Evolutionary conservation across 768 basidiomycete genomes (phyloP), one percentile per base, ranked within the genome.

Genomic region (Ramaria sp.): DNA sequence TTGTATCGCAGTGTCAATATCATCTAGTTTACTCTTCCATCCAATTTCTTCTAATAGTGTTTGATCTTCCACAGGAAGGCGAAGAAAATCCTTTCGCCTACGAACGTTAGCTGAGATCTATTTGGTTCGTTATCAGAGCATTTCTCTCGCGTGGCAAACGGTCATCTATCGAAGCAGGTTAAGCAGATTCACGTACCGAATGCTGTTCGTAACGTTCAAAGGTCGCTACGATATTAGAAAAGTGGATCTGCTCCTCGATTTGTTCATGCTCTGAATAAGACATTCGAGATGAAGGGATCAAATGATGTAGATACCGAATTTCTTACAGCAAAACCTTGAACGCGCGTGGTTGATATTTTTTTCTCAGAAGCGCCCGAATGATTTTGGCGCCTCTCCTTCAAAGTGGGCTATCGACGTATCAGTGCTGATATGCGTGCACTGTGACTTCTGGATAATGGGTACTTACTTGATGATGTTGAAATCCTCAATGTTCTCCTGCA

Each of bases 1-100:
- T 51, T 80, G 68, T 61, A 96, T 94, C 9, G 88, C 88, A 7
- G 79, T 72, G 69, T 97, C 93, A 12, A 90, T 85, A 27, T 78
- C 81, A 33, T 84, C 78, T 0, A 97, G 76, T 66, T 91, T 92
- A 58, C 81, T 72, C 61, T 84, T 81, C 68, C 89, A 94, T 6
- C 89, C 88, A 5, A 94, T 67, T 12, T 65, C 62, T 13, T 80
- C 76, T 1, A 95, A 74, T 0, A 94, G 67, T 1, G 76, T 79
- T 64, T 84, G 84, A 66, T 95, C 90, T 24, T 74, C 75, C 39
- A 70, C 72, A 0, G 89, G 78, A 2, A 97, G 76, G 0, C 76
- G 79, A 64, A 82, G 85, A 4, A 88, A 74, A 59, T 91, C 91
- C 64, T 89, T 89, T 60, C 92, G 69, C 22, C 93, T 78, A 37